These are phyloP conservation scores for Monilinia fructigena DNA, from an alignment of 2,329 filamentous ascomycete genomes.

Conservation along the genomic window DNA sequence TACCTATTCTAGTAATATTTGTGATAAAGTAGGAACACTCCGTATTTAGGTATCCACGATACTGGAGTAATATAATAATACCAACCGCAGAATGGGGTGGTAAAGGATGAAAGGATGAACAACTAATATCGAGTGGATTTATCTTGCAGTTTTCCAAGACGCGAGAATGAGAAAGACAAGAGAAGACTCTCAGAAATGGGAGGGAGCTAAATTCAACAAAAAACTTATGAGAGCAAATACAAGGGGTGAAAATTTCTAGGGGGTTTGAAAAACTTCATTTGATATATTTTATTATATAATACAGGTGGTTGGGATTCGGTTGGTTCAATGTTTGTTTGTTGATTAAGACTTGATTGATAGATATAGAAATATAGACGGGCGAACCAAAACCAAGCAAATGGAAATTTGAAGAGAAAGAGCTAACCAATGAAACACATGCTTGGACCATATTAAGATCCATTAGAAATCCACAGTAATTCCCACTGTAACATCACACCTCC, in stretches of 20 bases:
- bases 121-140: background rate
- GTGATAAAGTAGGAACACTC: background rate
- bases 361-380: background rate
- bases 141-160: slow-evolving; percentile 11
- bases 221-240: background rate
- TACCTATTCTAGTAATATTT: slow-evolving; percentile 7
- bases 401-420: background rate
- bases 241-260: background rate
- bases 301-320: too few relatives aligned
- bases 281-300: background rate
- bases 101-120: background rate
- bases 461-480: background rate
- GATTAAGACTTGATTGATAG: too few relatives aligned
- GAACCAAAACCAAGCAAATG: background rate
- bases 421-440: background rate
- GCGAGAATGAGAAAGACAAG: background rate
- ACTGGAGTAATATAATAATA: slow-evolving; percentile 4
- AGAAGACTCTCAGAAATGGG: background rate
- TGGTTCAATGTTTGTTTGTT: too few relatives aligned
- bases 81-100: slow-evolving; percentile 3
- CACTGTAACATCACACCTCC: slow-evolving; percentile 9
- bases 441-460: background rate
- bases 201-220: background rate
- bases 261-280: background rate
- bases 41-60: background rate